Evolutionary conservation across 2,329 filamentous ascomycete species (phyloP).

Genomic region (Xenosphaeropsis pyriputrescens): DNA sequence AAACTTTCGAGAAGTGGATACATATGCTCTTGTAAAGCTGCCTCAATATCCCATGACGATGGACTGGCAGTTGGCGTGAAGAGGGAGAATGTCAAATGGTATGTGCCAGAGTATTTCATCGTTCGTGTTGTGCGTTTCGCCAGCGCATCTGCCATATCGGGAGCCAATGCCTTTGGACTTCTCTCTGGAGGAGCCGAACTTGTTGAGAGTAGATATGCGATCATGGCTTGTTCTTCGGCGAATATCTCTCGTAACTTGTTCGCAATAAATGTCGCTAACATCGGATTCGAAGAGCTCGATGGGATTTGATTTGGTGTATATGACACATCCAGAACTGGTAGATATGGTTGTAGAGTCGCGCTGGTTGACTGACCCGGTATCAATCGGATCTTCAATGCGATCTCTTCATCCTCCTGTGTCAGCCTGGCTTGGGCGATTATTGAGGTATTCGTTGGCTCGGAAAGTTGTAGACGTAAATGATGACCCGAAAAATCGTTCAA

Average conservation of each 20-base stretch:
- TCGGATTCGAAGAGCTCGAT: slow-evolving; percentile 57
- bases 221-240: slow-evolving; percentile 74
- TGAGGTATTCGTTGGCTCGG: slow-evolving; percentile 20
- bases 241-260: slow-evolving; percentile 66
- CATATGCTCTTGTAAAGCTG: slow-evolving; percentile 68
- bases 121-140: slow-evolving; percentile 67
- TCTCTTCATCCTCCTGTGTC: slow-evolving; percentile 26
- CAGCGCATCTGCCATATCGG: slow-evolving; percentile 38
- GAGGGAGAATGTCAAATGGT: slow-evolving; percentile 89
- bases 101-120: slow-evolving; percentile 83
- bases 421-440: slow-evolving; percentile 11
- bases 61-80: slow-evolving; percentile 70
- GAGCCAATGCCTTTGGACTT: slow-evolving; percentile 28
- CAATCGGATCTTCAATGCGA: slow-evolving; percentile 58
- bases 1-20: slow-evolving; percentile 68
- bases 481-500: slow-evolving; percentile 77
- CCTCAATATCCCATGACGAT: slow-evolving; percentile 82
- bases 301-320: slow-evolving; percentile 59
- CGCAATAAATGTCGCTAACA: slow-evolving; percentile 65
- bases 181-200: slow-evolving; percentile 35
- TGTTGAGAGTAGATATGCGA: slow-evolving; percentile 57
- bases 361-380: slow-evolving; percentile 43
- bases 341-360: slow-evolving; percentile 53
- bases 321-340: slow-evolving; percentile 59
- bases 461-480: slow-evolving; percentile 59